Evolutionary conservation across 139 green algal genomes (phyloP), one percentile per base, ranked within the genome.

Genomic region (Medakamo hakoo): DNA sequence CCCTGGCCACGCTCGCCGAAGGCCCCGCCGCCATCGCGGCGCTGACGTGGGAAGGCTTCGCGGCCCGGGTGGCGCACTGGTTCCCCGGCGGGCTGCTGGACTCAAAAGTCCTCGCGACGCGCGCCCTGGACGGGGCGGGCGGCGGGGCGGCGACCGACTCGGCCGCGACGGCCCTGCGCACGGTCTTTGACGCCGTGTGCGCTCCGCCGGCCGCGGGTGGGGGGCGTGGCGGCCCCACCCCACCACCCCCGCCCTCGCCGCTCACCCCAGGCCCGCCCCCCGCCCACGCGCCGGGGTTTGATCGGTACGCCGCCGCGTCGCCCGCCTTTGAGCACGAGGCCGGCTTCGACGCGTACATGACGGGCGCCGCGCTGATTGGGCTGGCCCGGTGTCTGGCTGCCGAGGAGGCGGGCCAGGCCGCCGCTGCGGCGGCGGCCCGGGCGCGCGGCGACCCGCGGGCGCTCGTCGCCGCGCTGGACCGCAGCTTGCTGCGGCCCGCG

Each of bases 291-390:
- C 19, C 56, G 1, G 72, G 64, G 2, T 81, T 68, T 56, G 64
- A 73, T 27, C 64, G 63, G 16, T 81, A 81, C 66, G 55, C 28
- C 24, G 63, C 52, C 2, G 63, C 65, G 16, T 62, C 66, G 0
- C 30, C 29, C 23, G 59, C 48, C 0, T 69, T 64, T 56, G 84
- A 78, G 2, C 84, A 92, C 40, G 84, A 92, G 63, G 84, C 84
- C 0, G 84, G 84, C 0, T 92, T 77, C 32, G 84, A 92, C 55
- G 84, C 84, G 0, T 89, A 77, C 67, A 92, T 92, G 79, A 92
- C 84, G 0, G 84, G 79, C 2, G 56, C 60, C 40, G 40, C 40
- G 40, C 16, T 52, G 9, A 21, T 9, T 9, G 40, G 40, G 40
- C 40, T 52, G 40, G 40, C 40, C n/a, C n/a, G n/a, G n/a, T n/a